Evolutionary conservation across 2,329 filamentous ascomycete genomes (phyloP).

Genomic region (Phialocephala sp.): DNA sequence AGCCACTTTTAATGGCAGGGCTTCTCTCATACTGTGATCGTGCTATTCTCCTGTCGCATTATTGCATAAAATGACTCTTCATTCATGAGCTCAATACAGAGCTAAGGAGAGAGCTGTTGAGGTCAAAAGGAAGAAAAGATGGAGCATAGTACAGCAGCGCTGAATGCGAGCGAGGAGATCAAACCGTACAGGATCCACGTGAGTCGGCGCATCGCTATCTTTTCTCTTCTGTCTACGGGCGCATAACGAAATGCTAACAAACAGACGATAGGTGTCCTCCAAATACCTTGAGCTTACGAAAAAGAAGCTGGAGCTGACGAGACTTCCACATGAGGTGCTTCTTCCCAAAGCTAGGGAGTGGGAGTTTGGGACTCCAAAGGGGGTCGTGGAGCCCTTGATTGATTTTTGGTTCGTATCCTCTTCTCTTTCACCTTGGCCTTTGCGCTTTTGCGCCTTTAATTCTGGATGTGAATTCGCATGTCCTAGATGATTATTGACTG

Average conservation of each 20-base stretch:
- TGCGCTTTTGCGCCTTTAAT: neutral
- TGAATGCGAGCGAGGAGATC: slow-evolving; percentile 45
- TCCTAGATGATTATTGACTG: neutral
- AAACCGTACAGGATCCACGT: slow-evolving; percentile 64
- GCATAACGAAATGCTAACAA: slow-evolving; percentile 21
- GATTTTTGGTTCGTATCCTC: slow-evolving; percentile 62
- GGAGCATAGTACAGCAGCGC: slow-evolving; percentile 20
- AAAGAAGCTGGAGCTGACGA: slow-evolving; percentile 70
- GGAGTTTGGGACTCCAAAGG: slow-evolving; percentile 61
- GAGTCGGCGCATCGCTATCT: slow-evolving; percentile 41
- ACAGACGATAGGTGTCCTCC: slow-evolving; percentile 60
- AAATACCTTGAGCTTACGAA: slow-evolving; percentile 71
- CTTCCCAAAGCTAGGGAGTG: slow-evolving; percentile 55
- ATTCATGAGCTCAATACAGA: neutral
- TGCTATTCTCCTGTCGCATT: too few relatives aligned
- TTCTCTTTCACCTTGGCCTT: neutral
- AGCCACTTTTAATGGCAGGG: slow-evolving; percentile 21
- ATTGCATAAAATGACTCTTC: neutral
- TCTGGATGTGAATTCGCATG: neutral
- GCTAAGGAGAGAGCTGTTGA: neutral
- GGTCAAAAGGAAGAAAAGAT: neutral
- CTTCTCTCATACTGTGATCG: neutral
- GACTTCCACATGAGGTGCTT: slow-evolving; percentile 64
- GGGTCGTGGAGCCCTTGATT: slow-evolving; percentile 65
- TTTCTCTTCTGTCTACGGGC: neutral